Percentiles rank a stretch among this genome's conserved stretches.
Conservation (phyloP, 2,329 filamentous ascomycete species). For the Phaeosphaeria sp. region DNA sequence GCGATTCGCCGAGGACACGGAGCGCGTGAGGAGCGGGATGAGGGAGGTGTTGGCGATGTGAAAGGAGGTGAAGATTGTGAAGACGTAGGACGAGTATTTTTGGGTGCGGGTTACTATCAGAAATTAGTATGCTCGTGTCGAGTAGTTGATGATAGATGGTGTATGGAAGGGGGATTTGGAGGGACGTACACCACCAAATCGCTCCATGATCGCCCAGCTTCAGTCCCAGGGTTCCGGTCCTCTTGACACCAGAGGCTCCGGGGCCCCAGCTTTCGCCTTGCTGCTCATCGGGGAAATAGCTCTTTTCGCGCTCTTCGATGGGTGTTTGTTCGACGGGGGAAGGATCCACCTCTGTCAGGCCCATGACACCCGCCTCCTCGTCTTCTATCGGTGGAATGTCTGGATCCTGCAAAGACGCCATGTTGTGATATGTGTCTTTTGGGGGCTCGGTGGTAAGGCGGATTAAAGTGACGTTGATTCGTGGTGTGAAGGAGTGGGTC, state of each 20-base stretch:
- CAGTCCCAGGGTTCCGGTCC: constrained; percentile 50
- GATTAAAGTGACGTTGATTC: constrained; percentile 43
- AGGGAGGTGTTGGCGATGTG: constrained; percentile 57
- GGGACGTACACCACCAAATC: constrained; percentile 74
- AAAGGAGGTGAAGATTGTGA: constrained; percentile 52
- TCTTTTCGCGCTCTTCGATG: constrained; percentile 57
- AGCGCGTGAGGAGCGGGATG: constrained; percentile 41
- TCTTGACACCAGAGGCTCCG: constrained; percentile 7
- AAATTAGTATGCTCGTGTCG: neutral
- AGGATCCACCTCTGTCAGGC: constrained; percentile 81
- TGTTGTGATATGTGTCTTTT: constrained; percentile 8
- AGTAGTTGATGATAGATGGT: neutral
- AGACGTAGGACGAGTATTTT: constrained; percentile 81
- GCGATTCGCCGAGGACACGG: constrained; percentile 75
- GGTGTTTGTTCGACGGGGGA: constrained; percentile 73
- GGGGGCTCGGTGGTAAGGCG: constrained; percentile 4
- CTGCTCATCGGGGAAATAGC: constrained; percentile 50
- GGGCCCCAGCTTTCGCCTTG: constrained; percentile 17
- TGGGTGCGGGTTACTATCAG: constrained; percentile 75
- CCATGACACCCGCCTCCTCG: constrained; percentile 62
- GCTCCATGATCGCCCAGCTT: constrained; percentile 72
- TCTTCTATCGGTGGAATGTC: constrained; percentile 31
- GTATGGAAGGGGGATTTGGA: neutral
- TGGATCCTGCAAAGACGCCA: constrained; percentile 13
- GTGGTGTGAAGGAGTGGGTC: constrained; percentile 15